These are phyloP conservation scores for Oryza rufipogon DNA, from an alignment of 176 grass and related monocot species.

Conservation along the genomic window DNA sequence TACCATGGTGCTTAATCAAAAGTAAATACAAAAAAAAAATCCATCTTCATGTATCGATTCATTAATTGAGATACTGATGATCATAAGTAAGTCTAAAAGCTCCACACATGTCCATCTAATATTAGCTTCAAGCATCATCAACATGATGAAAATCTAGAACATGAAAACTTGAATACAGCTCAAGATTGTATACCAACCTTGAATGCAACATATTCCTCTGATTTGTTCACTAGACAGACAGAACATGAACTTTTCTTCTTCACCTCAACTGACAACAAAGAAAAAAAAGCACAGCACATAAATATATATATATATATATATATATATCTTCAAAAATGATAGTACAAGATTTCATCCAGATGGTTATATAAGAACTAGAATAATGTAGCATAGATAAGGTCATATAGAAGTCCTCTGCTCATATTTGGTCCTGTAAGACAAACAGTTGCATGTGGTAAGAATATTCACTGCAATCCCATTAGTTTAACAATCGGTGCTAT, in stretches of 20 bases:
- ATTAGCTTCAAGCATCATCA: neutral
- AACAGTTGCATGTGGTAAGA: neutral
- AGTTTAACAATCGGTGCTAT: neutral
- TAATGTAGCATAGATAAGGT: slow-evolving; percentile 11
- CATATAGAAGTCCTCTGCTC: neutral
- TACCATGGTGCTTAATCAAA: neutral
- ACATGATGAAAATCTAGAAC: slow-evolving; percentile 8
- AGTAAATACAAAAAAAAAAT: neutral
- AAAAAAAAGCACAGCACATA: neutral
- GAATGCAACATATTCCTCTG: slow-evolving; percentile 80
- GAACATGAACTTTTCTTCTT: slow-evolving; percentile 81
- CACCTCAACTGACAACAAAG: slow-evolving; percentile 68
- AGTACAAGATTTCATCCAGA: slow-evolving; percentile 7
- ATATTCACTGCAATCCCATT: neutral
- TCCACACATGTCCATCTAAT: neutral
- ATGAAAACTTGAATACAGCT: slow-evolving; percentile 14
- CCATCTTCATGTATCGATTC: neutral
- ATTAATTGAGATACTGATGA: neutral
- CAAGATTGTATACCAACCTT: slow-evolving; percentile 61
- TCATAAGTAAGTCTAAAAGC: neutral
- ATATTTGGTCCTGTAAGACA: slow-evolving; percentile 2
- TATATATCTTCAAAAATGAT: neutral
- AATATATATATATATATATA: neutral
- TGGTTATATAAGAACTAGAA: slow-evolving; percentile 3
- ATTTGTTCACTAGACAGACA: slow-evolving; percentile 69